phyloP scores from a whole-genome alignment of 805 yeast species.

The Candida khao-thaluensis region DNA sequence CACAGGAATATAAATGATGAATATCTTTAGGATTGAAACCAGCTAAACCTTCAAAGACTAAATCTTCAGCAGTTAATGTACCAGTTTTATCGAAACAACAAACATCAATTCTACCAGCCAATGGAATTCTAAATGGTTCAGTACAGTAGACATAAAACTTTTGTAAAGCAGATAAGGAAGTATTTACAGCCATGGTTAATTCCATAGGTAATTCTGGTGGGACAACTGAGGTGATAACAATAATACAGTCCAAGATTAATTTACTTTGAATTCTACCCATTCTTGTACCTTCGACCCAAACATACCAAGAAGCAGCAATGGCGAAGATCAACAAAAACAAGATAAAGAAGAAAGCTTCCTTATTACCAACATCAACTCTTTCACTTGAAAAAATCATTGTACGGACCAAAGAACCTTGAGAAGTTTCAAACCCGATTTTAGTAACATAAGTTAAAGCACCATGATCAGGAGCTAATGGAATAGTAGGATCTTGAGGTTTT shows the following conservation, averaged over 20 bases:
- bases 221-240: constrained; percentile 94
- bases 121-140: constrained; percentile 96
- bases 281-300: constrained; percentile 95
- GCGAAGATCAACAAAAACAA: constrained; percentile 88
- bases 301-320: constrained; percentile 93
- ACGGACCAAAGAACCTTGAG: constrained; percentile 96
- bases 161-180: constrained; percentile 81
- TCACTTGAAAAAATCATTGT: constrained; percentile 97
- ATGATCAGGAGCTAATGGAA: constrained; percentile 76
- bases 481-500: constrained; percentile 49
- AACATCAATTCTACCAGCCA: constrained; percentile 96
- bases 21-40: constrained; percentile 60
- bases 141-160: constrained; percentile 93
- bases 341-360: constrained; percentile 90
- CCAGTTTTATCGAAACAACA: constrained; percentile 99
- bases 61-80: constrained; percentile 94
- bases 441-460: constrained; percentile 91
- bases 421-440: constrained; percentile 97
- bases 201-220: constrained; percentile 99
- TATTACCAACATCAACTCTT: constrained; percentile 92
- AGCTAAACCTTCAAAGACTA: constrained; percentile 94
- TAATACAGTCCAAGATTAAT: constrained; percentile 89
- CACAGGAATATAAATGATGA: constrained; percentile 52
- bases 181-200: constrained; percentile 95
- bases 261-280: constrained; percentile 95